These are phyloP conservation scores for Tolypocladium album DNA, from an alignment of 2,329 filamentous ascomycete species.

Conservation along the genomic window DNA sequence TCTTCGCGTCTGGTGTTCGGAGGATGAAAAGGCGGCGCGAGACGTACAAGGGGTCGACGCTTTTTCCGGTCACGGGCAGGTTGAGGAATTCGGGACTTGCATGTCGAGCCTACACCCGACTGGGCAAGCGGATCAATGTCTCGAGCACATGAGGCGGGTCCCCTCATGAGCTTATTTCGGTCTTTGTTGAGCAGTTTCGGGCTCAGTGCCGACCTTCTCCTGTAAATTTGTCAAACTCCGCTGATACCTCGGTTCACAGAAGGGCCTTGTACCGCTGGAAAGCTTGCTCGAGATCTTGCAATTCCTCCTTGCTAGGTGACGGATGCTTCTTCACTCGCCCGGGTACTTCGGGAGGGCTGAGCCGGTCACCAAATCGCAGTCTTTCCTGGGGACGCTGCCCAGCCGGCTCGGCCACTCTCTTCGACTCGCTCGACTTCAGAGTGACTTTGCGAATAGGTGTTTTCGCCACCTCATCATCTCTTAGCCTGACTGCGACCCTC, in stretches of 20 bases:
- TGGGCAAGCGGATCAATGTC: not conserved
- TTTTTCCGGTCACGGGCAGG: not conserved
- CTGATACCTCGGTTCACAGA: slow-evolving; percentile 8
- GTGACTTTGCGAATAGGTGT: slow-evolving; percentile 2
- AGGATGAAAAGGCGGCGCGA: not conserved
- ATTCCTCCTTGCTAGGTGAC: slow-evolving; percentile 29
- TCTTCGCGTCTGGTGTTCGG: not conserved
- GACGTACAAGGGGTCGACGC: not conserved
- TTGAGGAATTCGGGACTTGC: not conserved
- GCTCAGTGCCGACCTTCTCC: slow-evolving; percentile 6
- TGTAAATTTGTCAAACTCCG: slow-evolving; percentile 19
- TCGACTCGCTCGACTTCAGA: not conserved
- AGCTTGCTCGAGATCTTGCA: slow-evolving; percentile 25
- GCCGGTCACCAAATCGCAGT: not conserved
- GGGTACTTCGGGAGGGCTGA: not conserved
- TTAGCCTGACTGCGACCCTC: slow-evolving; percentile 3
- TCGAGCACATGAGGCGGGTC: slow-evolving; percentile 1
- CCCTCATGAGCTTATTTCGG: slow-evolving; percentile 15
- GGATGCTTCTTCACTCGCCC: slow-evolving; percentile 30
- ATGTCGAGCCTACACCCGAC: not conserved
- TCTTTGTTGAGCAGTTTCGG: slow-evolving; percentile 13
- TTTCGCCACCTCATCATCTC: not conserved
- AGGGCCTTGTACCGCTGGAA: slow-evolving; percentile 20
- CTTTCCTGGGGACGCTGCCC: not conserved
- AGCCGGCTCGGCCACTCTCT: not conserved